Evolutionary conservation across 495 filamentous ascomycete species (phyloP), one percentile per base, ranked within the genome.

Genomic region (Sabuloglossum arenarium): DNA sequence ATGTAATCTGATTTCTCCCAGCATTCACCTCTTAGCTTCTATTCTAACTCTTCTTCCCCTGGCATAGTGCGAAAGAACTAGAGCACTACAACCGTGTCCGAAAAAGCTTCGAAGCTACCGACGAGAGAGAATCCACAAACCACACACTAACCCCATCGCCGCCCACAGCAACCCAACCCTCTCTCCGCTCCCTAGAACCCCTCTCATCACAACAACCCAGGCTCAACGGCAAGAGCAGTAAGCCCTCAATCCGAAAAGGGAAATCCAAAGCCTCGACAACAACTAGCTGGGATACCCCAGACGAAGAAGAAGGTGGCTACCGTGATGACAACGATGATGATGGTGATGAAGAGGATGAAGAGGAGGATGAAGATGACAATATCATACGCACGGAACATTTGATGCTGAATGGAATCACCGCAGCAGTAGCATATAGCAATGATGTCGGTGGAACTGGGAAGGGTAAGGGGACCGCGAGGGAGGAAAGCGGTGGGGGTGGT

Each of bases 41-140:
- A 19, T 3, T 16, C 16, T 55, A 37, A 55, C 53, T n/a, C 46
- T 25, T n/a, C 46, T 25, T 27, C 14, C 21, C 4, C 1, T 19
- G 14, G 21, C 14, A 14, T 60, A 94, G 88, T 66, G 82, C 82
- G 30, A 88, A 93, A 61, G 91, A 98, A 70, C 72, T 98, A 1
- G 79, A 82, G 58, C 93, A 98, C 64, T 98, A 97, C 61, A 81
- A 93, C 62, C 73, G 74, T 0, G 93, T 98, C 14, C 74, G 91
- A 19, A 78, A 75, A 31, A 74, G 76, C 23, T 98, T 98, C 63
- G 90, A 98, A 68, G 72, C 55, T 8, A 30, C 24, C 16, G 42
- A 43, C 25, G 46, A 49, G 21, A 27, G n/a, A 30, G 14, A 51
- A 51, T 5, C 16, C 5, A 10, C n/a, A 23, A 51, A 30, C n/a